These are phyloP conservation scores for Cardamine occulta DNA, from an alignment of 345 rosid genomes.

Conservation along the genomic window DNA sequence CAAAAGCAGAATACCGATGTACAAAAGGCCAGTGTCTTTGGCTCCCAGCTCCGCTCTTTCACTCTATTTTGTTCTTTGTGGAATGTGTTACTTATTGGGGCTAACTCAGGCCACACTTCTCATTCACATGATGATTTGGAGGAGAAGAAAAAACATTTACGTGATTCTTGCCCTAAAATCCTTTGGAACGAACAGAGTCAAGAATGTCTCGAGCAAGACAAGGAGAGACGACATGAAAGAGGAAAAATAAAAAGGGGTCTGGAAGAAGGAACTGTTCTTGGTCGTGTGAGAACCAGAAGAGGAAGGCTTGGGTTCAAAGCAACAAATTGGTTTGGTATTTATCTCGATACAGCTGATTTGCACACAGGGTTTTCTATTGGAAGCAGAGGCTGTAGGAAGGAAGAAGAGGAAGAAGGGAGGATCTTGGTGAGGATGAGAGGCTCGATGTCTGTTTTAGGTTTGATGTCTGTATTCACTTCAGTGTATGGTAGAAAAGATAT, in stretches of 20 bases:
- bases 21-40: constrained; percentile 43
- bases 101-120: constrained; percentile 42
- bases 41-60: constrained; percentile 40
- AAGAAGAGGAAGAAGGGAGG: constrained; percentile 2
- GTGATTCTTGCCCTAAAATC: constrained; percentile 16
- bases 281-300: constrained; percentile 25
- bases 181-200: constrained; percentile 30
- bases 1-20: constrained; percentile 42
- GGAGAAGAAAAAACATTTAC: constrained; percentile 14
- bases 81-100: constrained; percentile 49
- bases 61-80: constrained; percentile 55
- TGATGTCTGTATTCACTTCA: constrained; percentile 18
- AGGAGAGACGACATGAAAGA: neutral
- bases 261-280: neutral
- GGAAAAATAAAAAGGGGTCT: neutral
- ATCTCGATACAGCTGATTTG: constrained; percentile 30
- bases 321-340: constrained; percentile 28
- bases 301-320: constrained; percentile 38
- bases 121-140: constrained; percentile 23
- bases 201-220: constrained; percentile 20
- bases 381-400: neutral
- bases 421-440: constrained; percentile 30
- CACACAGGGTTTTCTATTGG: constrained; percentile 35
- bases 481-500: constrained; percentile 23
- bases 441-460: constrained; percentile 18